Evolutionary conservation across 169 alveolate species (phyloP), one percentile per base, ranked within the genome.

Genomic region (Babesia bovis): DNA sequence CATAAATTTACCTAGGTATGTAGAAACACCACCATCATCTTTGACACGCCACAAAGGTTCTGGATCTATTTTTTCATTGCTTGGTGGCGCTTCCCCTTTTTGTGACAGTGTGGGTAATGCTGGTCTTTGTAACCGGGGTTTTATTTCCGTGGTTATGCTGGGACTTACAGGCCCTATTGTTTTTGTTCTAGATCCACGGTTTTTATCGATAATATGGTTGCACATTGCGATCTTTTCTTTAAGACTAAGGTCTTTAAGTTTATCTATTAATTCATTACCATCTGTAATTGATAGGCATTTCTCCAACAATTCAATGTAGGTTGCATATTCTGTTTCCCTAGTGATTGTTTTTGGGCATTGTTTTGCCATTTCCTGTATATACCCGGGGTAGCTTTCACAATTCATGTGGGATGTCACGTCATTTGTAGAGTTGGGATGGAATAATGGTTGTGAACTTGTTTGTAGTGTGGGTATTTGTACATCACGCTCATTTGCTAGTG

Each of bases 21-120:
- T 13, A 23, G 78, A 61, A 9, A 77, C 47, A 12, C 85, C 85
- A 1, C 85, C 85, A 26, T 77, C 85, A 4, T 52, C 66, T 51
- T 59, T 38, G 19, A 40, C 36, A n/a, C 85, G 28, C 78, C 78
- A 66, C 49, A 77, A 28, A 1, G 78, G 85, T 41, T 77, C 85
- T 17, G 71, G 47, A 1, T 21, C 65, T n/a, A 23, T 26, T 12
- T 51, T 25, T 17, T 52, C 60, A 3, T 17, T 35, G 2, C 30
- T 21, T 1, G 10, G 47, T 10, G 19, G 32, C 26, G 40, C 12
- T 17, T 33, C 40, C 6, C 13, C 35, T 21, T 28, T 28, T 40
- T 52, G 35, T 10, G 28, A 6, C 13, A 38, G 45, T 38, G 7
- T 38, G 7, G 45, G 45, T 38, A 38, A 7, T 13, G 45, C 45